A percentile compares a stretch with the other conserved stretches of the same genome.
Evolutionary conservation across 2,329 filamentous ascomycete genomes (phyloP).

Genomic region (Pestalotiopsis sp.): DNA sequence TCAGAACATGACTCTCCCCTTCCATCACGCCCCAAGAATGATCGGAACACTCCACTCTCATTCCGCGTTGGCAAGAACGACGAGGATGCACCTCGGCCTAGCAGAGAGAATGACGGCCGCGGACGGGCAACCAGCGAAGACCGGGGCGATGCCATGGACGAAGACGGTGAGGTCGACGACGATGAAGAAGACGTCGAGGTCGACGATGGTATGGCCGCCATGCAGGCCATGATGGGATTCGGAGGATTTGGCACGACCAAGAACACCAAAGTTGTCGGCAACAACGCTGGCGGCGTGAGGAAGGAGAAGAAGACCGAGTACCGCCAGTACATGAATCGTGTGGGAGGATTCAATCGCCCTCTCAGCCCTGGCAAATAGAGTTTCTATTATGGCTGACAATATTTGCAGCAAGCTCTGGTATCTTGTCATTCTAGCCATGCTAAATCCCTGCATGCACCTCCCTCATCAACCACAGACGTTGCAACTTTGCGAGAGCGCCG

Average conservation of each 20-base stretch:
- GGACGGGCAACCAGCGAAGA: conserved; percentile 16
- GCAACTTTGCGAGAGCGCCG: background rate
- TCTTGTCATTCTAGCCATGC: background rate
- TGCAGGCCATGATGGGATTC: conserved; percentile 91
- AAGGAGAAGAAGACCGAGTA: conserved; percentile 97
- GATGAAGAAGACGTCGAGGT: conserved; percentile 56
- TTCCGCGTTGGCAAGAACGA: conserved; percentile 38
- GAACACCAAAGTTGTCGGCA: conserved; percentile 84
- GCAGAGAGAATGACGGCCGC: conserved; percentile 22
- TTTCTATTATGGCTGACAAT: background rate
- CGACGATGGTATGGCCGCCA: conserved; percentile 70
- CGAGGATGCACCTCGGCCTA: conserved; percentile 26
- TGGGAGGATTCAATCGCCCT: conserved; percentile 80
- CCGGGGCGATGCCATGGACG: conserved; percentile 30
- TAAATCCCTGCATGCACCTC: background rate
- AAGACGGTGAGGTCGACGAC: conserved; percentile 36
- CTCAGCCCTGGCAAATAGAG: conserved; percentile 56
- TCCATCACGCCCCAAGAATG: conserved; percentile 29
- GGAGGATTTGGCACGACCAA: conserved; percentile 84
- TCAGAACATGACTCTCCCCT: conserved; percentile 28
- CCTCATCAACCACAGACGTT: background rate
- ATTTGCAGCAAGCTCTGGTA: background rate
- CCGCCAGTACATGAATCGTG: conserved; percentile 93
- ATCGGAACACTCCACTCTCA: conserved; percentile 33
- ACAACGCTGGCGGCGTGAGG: conserved; percentile 78